Conservation (phyloP, 2,329 filamentous ascomycete species). For the Microthyrium microscopicum region DNA sequence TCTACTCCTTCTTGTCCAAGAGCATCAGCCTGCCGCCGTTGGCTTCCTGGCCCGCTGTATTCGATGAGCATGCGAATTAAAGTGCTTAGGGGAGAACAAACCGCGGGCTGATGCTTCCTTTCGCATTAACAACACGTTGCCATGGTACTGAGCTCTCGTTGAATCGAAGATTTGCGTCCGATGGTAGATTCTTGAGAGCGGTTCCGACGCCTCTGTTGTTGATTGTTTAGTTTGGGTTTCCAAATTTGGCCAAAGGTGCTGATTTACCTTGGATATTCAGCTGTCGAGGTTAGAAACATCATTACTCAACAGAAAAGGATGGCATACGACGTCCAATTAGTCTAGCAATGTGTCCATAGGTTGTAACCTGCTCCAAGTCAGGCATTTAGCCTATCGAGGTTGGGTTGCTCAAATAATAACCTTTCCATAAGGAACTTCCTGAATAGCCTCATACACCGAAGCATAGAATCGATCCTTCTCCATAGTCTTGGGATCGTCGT, state of each 20-base stretch:
- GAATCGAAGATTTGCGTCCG: slow-evolving; percentile 34
- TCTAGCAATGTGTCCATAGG: slow-evolving; percentile 65
- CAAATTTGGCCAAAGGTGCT: background rate
- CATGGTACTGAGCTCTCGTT: slow-evolving; percentile 73
- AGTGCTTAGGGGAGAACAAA: slow-evolving; percentile 21
- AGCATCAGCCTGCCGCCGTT: slow-evolving; percentile 28
- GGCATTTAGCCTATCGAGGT: too few relatives aligned
- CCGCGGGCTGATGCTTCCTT: slow-evolving; percentile 74
- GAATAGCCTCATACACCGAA: slow-evolving; percentile 68
- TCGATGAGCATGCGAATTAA: slow-evolving; percentile 10
- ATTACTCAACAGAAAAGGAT: too few relatives aligned
- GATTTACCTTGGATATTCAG: slow-evolving; percentile 3
- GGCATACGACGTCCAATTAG: slow-evolving; percentile 55
- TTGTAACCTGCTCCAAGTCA: too few relatives aligned
- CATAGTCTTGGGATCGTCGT: slow-evolving; percentile 97
- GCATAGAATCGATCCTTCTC: slow-evolving; percentile 60
- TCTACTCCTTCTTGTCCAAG: slow-evolving; percentile 30
- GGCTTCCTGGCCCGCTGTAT: slow-evolving; percentile 26
- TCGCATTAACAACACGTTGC: slow-evolving; percentile 76
- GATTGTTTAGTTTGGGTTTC: slow-evolving; percentile 2
- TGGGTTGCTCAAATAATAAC: too few relatives aligned
- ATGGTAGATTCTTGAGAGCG: slow-evolving; percentile 67
- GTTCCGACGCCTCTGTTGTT: slow-evolving; percentile 55
- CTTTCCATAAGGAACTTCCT: slow-evolving; percentile 66
- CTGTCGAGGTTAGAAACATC: too few relatives aligned